These are phyloP conservation scores for Sphagnum fallax DNA, from an alignment of 228 moss, liverwort and hornwort genomes.

Conservation along the genomic window DNA sequence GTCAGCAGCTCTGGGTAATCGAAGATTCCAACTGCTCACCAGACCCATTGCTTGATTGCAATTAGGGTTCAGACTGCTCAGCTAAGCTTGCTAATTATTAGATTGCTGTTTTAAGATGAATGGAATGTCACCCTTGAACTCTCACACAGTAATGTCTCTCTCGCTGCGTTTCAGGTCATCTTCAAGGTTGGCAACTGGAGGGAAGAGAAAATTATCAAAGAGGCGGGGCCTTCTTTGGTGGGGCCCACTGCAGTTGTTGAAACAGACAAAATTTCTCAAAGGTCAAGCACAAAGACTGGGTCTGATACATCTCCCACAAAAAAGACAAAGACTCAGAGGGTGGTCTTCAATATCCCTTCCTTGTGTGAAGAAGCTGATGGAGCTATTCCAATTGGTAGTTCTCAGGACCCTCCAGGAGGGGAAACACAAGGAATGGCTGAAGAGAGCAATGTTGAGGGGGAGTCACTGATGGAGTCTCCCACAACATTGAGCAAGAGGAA, in stretches of 20 bases:
- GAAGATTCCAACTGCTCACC: too few relatives aligned
- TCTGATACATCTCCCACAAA: neutral
- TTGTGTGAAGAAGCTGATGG: conserved; percentile 8
- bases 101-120: too few relatives aligned
- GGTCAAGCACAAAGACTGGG: neutral
- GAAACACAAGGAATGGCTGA: conserved; percentile 8
- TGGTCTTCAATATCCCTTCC: neutral
- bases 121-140: too few relatives aligned
- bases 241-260: neutral
- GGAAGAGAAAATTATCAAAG: conserved; percentile 14
- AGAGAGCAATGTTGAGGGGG: conserved; percentile 14
- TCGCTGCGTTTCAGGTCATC: conserved; percentile 20
- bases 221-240: neutral
- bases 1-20: too few relatives aligned
- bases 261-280: neutral
- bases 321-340: neutral
- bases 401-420: conserved; percentile 4
- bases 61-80: too few relatives aligned
- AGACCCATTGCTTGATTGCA: too few relatives aligned
- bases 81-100: too few relatives aligned
- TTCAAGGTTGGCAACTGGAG: conserved; percentile 41
- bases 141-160: too few relatives aligned
- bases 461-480: conserved; percentile 13
- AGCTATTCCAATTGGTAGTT: conserved; percentile 11
- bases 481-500: conserved; percentile 16